A percentile compares a stretch with the other conserved stretches of the same genome.
These are phyloP conservation scores for Durotheca rogersii DNA, from an alignment of 495 filamentous ascomycete genomes.

Conservation along the genomic window DNA sequence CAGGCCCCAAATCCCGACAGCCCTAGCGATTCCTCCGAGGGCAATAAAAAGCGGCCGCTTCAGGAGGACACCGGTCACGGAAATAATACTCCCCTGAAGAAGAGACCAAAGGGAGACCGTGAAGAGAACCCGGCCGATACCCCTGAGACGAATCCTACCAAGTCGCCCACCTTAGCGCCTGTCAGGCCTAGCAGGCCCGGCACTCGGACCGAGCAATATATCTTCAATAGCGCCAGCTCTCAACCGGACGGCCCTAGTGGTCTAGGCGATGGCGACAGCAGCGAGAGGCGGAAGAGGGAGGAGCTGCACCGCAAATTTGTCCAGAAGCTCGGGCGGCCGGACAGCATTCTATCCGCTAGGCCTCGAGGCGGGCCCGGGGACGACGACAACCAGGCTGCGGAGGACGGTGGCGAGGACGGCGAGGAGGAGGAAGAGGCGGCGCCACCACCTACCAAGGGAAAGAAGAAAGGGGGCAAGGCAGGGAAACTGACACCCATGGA, in stretches of 20 bases:
- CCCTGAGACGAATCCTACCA: conserved; percentile 14
- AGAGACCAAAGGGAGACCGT: conserved; percentile 41
- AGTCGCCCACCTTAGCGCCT: conserved; percentile 12
- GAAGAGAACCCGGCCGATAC: conserved; percentile 31
- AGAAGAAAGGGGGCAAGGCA: conserved; percentile 71
- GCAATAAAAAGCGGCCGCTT: conserved; percentile 47
- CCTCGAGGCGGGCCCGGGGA: conserved; percentile 53
- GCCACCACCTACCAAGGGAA: conserved; percentile 44
- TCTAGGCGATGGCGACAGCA: conserved; percentile 52
- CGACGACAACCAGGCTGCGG: conserved; percentile 51
- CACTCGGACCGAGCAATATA: conserved; percentile 47
- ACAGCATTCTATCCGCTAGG: conserved; percentile 71
- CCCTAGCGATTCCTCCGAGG: conserved; percentile 11
- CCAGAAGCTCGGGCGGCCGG: conserved; percentile 80
- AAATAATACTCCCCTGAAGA: conserved; percentile 41
- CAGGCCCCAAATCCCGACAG: conserved; percentile 10
- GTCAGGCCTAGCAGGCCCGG: conserved; percentile 15
- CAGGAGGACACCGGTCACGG: conserved; percentile 44
- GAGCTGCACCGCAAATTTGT: conserved; percentile 84
- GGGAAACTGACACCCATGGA: conserved; percentile 94
- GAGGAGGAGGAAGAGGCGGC: conserved; percentile 60
- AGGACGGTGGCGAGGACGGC: conserved; percentile 50
- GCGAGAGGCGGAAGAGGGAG: conserved; percentile 55
- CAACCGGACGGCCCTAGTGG: conserved; percentile 34
- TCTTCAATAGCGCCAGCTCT: conserved; percentile 42